These are phyloP conservation scores for Copromyces sp. DNA, from an alignment of 495 filamentous ascomycete species.

Conservation along the genomic window DNA sequence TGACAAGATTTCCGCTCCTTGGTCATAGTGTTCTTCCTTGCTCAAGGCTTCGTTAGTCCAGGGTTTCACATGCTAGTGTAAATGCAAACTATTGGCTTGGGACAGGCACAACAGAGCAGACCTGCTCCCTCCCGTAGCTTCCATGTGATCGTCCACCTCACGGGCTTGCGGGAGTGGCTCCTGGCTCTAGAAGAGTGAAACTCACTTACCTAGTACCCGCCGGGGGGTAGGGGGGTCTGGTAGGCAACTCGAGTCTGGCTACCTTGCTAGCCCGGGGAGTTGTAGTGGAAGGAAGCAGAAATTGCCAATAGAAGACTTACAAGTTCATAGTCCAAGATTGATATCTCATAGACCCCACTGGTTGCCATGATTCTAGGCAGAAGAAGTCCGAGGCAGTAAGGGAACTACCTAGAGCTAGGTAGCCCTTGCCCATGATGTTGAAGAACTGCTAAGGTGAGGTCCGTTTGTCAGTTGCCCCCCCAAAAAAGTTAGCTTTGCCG, in stretches of 20 bases:
- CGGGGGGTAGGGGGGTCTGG: neutral
- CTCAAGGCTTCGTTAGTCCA: neutral
- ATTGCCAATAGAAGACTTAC: neutral
- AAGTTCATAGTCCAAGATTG: neutral
- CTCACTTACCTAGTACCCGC: neutral
- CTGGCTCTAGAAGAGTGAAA: neutral
- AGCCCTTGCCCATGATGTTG: neutral
- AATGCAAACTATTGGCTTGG: neutral
- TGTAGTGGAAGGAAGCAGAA: neutral
- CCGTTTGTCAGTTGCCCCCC: too few species aligned
- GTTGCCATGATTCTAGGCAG: neutral
- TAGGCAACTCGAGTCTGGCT: neutral
- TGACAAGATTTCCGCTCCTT: neutral
- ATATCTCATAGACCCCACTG: neutral
- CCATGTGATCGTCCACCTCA: neutral
- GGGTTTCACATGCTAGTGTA: neutral
- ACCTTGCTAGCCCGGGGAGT: too few species aligned
- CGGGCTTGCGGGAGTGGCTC: neutral
- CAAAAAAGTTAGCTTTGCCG: neutral
- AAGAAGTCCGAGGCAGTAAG: neutral
- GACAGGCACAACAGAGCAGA: neutral
- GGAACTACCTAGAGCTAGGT: neutral
- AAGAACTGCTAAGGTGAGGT: too few species aligned
- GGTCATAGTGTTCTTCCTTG: neutral
- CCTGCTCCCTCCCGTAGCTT: neutral